Base-by-base conservation (phyloP, 495 filamentous ascomycete genomes). In the Penicillium herquei region DNA sequence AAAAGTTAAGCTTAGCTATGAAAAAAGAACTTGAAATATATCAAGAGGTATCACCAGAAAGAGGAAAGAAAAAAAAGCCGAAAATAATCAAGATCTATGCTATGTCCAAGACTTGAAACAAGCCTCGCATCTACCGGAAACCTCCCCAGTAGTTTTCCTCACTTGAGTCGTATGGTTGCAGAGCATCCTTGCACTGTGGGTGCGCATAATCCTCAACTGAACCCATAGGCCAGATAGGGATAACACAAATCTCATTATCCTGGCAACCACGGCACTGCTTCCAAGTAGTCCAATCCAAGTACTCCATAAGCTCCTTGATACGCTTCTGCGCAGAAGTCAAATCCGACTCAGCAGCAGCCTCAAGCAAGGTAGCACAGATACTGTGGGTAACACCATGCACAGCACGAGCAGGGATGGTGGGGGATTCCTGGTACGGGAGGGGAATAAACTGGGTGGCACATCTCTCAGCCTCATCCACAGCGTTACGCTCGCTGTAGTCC, bases 171-270 rank as follows among this genome's bases (percentile, higher is more conserved):
- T 61, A 61, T 3, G 65, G 65, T 7, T 63, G 62, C 5, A 51
- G 55, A 10, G 51, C 59, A 55, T 75, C 71, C 41, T 58, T 63
- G 53, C 83, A 86, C 40, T 69, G 66, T 1, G 84, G 84, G 16
- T 73, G 63, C 26, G 75, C 63, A 58, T 83, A 78, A 54, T 86
- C 83, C 16, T 80, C 71, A 0, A 70, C 58, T 0, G 74, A 74
- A 0, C 85, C 85, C 61, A 78, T 74, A 0, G 85, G 86, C 83
- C 85, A 88, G 64, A 88, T 83, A 0, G 86, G 81, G 3, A 86
- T 60, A n/a, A 85, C 76, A 67, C 85, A 88, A n/a, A 84, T 72
- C 65, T 88, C 81, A 52, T 84, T 78, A 14, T 70, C 65, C 0
- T 54, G 65, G 53, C 85, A 88, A 13, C 68, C 70, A 5, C 71